These are phyloP conservation scores for Pyrenochaeta sp. DNA, from an alignment of 2,329 filamentous ascomycete genomes.

Conservation along the genomic window DNA sequence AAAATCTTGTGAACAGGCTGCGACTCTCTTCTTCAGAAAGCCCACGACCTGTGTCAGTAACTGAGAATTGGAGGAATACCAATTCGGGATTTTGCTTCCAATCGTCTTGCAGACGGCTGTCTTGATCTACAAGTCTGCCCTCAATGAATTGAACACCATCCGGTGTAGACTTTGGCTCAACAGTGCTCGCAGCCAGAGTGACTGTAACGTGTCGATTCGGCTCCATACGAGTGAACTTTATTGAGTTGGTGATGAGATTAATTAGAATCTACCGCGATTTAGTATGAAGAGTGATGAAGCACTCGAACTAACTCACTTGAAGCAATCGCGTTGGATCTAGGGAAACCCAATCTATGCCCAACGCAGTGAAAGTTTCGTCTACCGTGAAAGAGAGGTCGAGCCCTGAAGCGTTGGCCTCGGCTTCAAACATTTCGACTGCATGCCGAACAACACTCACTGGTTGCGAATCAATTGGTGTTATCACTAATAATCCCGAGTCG, in stretches of 20 bases:
- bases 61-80: constrained; percentile 44
- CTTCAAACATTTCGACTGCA: constrained; percentile 49
- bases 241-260: constrained; percentile 52
- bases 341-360: constrained; percentile 48
- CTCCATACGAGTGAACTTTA: constrained; percentile 53
- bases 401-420: constrained; percentile 41
- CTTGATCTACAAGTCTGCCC: constrained; percentile 25
- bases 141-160: constrained; percentile 40
- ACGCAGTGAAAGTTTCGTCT: constrained; percentile 47
- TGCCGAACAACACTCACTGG: constrained; percentile 41
- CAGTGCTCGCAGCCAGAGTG: constrained; percentile 40
- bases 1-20: constrained; percentile 40
- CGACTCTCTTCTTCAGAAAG: constrained; percentile 46
- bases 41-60: constrained; percentile 52
- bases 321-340: constrained; percentile 52
- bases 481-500: constrained; percentile 51
- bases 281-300: background rate
- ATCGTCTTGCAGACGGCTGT: constrained; percentile 32
- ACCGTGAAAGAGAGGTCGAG: constrained; percentile 35
- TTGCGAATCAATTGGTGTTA: constrained; percentile 50
- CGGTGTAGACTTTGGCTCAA: constrained; percentile 40
- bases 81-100: constrained; percentile 40
- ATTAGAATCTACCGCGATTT: constrained; percentile 36
- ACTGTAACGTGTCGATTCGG: constrained; percentile 45
- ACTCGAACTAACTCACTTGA: constrained; percentile 42